Evolutionary conservation across 2,329 filamentous ascomycete species (phyloP), one percentile per base, ranked within the genome.

Genomic region (Venturia carpophila): DNA sequence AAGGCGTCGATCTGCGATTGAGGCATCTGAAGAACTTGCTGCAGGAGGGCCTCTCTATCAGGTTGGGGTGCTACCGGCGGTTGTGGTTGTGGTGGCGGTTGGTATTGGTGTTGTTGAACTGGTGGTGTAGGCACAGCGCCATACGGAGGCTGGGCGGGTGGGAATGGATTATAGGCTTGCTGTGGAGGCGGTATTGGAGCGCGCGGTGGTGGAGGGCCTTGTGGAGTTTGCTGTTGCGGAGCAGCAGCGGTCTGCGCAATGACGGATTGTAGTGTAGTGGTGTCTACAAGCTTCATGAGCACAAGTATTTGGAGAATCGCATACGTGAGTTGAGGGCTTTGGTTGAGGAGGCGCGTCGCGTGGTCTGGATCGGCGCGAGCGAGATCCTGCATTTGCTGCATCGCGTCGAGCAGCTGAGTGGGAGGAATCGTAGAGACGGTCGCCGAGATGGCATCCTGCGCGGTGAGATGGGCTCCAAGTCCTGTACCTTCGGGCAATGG

Each of bases 281-380:
- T 89, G 66, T 94, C 93, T 65, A 97, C 91, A 11, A 97, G 86
- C 58, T 92, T 91, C 85, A 97, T 94, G 45, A 97, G 85, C 1
- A 97, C 84, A 11, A 97, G 83, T 30, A 92, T 90, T 77, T 97
- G 93, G 78, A 97, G 97, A 69, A 97, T 89, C 66, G 94, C 94
- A 72, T 96, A 97, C 5, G 91, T 87, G 56, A 99, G 86, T 77
- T 99, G 94, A 0, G 94, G 94, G 1, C 92, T 92, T 78, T 93
- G 89, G 68, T 88, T 83, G 52, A 99, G 84, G 49, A 97, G 85
- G 72, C 96, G 91, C 0, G 88, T 92, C 3, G 92, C 92, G 73
- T 91, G 89, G 24, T 84, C 82, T 1, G 93, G 92, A 70, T 97
- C 92, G 30, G 83, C 85, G 62, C 86, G 85, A n/a, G 91, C 91